Conservation (phyloP, 2,329 filamentous ascomycete species). For the Neonectria magnoliae region DNA sequence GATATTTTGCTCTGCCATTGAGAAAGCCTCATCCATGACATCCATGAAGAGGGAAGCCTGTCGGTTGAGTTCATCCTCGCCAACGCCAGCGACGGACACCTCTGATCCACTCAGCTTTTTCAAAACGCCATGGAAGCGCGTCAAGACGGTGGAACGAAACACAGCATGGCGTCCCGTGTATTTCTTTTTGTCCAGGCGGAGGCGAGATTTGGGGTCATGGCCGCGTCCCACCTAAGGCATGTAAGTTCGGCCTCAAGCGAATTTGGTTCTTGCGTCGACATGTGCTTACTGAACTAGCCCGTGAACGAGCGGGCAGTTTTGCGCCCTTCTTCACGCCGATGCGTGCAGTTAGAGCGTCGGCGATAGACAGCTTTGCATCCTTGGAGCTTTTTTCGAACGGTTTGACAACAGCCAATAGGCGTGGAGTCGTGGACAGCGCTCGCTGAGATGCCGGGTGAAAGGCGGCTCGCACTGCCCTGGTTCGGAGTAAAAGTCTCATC, state of each 20-base stretch:
- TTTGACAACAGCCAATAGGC: not conserved
- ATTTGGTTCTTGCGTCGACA: not conserved
- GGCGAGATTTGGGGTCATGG: slow-evolving; percentile 48
- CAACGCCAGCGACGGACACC: slow-evolving; percentile 40
- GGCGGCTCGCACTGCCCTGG: slow-evolving; percentile 38
- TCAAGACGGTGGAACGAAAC: slow-evolving; percentile 48
- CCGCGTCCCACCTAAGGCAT: slow-evolving; percentile 44
- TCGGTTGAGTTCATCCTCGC: slow-evolving; percentile 54
- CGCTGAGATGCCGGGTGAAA: slow-evolving; percentile 33
- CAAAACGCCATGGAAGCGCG: slow-evolving; percentile 51
- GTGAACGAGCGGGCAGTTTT: slow-evolving; percentile 26
- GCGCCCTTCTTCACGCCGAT: slow-evolving; percentile 2
- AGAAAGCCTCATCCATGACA: slow-evolving; percentile 56
- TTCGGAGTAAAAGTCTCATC: slow-evolving; percentile 46
- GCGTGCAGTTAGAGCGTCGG: not conserved
- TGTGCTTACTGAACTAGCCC: slow-evolving; percentile 42
- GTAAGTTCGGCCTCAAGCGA: not conserved
- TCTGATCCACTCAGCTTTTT: slow-evolving; percentile 35
- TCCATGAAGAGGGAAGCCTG: slow-evolving; percentile 59
- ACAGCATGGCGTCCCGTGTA: slow-evolving; percentile 44
- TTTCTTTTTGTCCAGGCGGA: slow-evolving; percentile 42
- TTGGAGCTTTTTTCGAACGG: not conserved
- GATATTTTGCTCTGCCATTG: slow-evolving; percentile 52
- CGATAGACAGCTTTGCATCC: not conserved
- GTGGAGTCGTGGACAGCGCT: slow-evolving; percentile 40